Percentiles rank a stretch among this genome's conserved stretches.
Evolutionary conservation across 1,284 basidiomycete genomes (phyloP).

Genomic region (Cutaneotrichosporon daszewskae): DNA sequence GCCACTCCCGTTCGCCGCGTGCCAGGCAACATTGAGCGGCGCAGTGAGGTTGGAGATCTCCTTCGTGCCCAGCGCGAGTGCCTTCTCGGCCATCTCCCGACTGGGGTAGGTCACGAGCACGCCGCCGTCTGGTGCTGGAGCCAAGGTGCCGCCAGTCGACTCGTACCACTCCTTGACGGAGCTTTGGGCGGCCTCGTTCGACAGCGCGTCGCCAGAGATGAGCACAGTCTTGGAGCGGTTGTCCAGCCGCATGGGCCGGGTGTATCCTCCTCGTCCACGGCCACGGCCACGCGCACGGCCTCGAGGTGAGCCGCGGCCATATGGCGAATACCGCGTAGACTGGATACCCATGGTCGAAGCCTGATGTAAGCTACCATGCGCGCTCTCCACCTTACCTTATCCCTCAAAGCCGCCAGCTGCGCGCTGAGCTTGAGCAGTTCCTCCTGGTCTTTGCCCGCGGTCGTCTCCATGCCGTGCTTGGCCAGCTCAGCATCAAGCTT

Average conservation of each 20-base stretch:
- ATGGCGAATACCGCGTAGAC: conserved; percentile 50
- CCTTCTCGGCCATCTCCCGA: conserved; percentile 43
- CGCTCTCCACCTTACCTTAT: conserved; percentile 54
- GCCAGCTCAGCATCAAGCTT: conserved; percentile 55
- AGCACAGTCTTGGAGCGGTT: conserved; percentile 78
- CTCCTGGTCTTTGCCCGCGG: conserved; percentile 49
- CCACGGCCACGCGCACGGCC: conserved; percentile 56
- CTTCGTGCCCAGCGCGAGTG: conserved; percentile 34
- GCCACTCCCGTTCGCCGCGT: conserved; percentile 2
- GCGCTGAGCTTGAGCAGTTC: conserved; percentile 37
- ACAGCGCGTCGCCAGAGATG: conserved; percentile 59
- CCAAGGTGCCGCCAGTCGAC: conserved; percentile 50
- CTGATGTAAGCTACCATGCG: conserved; percentile 14
- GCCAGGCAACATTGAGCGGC: conserved; percentile 23
- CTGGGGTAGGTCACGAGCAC: conserved; percentile 38
- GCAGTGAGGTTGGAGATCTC: conserved; percentile 30
- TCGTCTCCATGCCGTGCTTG: conserved; percentile 57
- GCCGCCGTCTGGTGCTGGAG: conserved; percentile 11
- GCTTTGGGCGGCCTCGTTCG: conserved; percentile 49
- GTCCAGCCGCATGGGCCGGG: conserved; percentile 72
- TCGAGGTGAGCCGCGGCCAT: conserved; percentile 61
- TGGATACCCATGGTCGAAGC: conserved; percentile 38
- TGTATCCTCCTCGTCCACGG: conserved; percentile 53
- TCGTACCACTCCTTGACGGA: conserved; percentile 76
- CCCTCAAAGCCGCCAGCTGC: conserved; percentile 35